Conservation (phyloP, 306 rosid species). For the Prunus dulcis region DNA sequence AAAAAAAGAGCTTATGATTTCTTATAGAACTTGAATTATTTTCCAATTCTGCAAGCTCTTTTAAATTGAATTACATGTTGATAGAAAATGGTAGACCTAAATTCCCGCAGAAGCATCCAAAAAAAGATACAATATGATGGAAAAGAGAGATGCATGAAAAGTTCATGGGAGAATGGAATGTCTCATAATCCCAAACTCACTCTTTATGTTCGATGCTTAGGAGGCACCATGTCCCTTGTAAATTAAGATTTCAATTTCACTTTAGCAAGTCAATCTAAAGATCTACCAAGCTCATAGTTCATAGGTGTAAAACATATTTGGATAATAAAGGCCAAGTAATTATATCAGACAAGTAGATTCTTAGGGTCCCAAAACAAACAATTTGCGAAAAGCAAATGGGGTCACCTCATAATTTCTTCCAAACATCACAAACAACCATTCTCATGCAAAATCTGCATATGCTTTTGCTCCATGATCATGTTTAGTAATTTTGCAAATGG, state of each 20-base stretch:
- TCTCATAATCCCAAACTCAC: conserved; percentile 46
- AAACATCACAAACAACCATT: background rate
- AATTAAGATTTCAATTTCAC: conserved; percentile 30
- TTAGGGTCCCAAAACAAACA: conserved; percentile 10
- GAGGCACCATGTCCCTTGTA: conserved; percentile 35
- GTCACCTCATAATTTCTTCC: background rate
- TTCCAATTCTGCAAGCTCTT: background rate
- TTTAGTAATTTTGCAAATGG: background rate
- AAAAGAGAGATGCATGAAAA: conserved; percentile 8
- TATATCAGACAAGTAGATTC: background rate
- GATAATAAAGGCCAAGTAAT: conserved; percentile 18
- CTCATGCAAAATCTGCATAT: background rate
- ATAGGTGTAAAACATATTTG: background rate
- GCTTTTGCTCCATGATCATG: background rate
- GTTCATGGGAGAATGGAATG: conserved; percentile 24
- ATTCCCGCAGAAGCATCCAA: conserved; percentile 23
- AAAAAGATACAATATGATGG: conserved; percentile 26
- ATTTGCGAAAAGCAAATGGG: background rate
- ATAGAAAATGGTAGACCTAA: background rate
- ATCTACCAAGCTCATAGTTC: conserved; percentile 6
- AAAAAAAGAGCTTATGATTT: background rate
- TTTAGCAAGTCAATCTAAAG: conserved; percentile 20
- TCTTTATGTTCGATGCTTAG: conserved; percentile 60
- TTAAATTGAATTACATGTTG: background rate
- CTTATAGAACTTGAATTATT: background rate